These are phyloP conservation scores for Pseudogymnoascus sp. DNA, from an alignment of 2,329 filamentous ascomycete genomes.

Conservation along the genomic window DNA sequence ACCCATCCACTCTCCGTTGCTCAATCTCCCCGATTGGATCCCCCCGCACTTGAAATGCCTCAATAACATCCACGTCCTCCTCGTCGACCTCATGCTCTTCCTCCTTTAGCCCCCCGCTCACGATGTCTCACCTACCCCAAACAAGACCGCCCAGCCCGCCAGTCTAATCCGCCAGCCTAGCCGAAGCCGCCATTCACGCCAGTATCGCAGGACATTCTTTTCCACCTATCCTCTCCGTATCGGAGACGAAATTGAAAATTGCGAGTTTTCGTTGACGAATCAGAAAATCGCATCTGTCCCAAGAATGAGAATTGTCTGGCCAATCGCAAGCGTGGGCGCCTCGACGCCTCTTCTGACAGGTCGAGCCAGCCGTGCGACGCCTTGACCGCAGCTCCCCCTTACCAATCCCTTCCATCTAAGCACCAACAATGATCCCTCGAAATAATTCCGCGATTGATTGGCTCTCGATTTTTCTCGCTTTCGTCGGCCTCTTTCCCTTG, in stretches of 20 bases:
- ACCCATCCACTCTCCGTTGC: not conserved
- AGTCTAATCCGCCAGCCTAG: not conserved
- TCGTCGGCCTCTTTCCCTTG: not conserved
- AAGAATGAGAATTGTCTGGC: not conserved
- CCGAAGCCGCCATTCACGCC: not conserved
- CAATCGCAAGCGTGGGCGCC: not conserved
- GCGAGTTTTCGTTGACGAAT: not conserved
- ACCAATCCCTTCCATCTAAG: not conserved
- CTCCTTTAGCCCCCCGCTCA: not conserved
- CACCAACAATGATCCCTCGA: not conserved
- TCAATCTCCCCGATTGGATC: not conserved
- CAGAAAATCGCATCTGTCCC: not conserved
- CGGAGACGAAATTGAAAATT: constrained; percentile 4
- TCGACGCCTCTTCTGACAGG: not conserved
- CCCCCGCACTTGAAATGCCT: constrained; percentile 6
- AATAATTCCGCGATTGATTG: not conserved
- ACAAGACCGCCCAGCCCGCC: not conserved
- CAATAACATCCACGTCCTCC: not conserved
- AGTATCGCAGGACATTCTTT: not conserved
- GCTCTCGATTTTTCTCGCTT: constrained; percentile 4
- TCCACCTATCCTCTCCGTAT: constrained; percentile 6
- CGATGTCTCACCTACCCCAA: not conserved
- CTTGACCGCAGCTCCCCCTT: not conserved
- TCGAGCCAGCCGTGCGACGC: constrained; percentile 1
- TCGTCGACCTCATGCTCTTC: not conserved